phyloP scores from a whole-genome alignment of 2,329 filamentous ascomycete genomes.

The Cercospora canescens region DNA sequence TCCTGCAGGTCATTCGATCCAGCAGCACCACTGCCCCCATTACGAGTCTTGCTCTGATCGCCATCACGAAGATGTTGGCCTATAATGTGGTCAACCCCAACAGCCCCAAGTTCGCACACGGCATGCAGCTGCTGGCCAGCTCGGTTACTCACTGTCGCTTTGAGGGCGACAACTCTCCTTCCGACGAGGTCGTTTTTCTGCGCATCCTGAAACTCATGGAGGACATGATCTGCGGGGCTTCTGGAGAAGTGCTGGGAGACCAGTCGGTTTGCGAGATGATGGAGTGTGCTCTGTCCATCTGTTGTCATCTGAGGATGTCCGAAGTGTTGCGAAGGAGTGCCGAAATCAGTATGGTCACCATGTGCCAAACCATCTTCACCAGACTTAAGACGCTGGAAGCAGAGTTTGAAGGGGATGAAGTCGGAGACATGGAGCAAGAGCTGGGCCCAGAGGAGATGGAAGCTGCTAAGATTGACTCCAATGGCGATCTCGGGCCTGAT shows the following conservation, averaged over 20 bases:
- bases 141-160: slow-evolving; percentile 98
- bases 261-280: slow-evolving; percentile 99
- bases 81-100: slow-evolving; percentile 85
- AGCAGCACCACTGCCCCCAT: slow-evolving; percentile 96
- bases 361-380: slow-evolving; percentile 98
- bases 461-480: slow-evolving; percentile 69
- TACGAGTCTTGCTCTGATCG: slow-evolving; percentile 88
- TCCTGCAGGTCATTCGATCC: slow-evolving; percentile 93
- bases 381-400: slow-evolving; percentile 84
- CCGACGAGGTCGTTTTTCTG: slow-evolving; percentile 91
- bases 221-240: slow-evolving; percentile 91
- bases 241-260: slow-evolving; percentile 90
- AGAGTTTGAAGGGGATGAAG: slow-evolving; percentile 58
- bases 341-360: slow-evolving; percentile 95
- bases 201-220: slow-evolving; percentile 98
- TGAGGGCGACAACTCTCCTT: slow-evolving; percentile 90
- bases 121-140: slow-evolving; percentile 91
- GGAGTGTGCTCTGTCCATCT: slow-evolving; percentile 96
- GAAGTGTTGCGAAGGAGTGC: slow-evolving; percentile 87
- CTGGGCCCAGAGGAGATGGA: slow-evolving; percentile 67
- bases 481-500: slow-evolving; percentile 46
- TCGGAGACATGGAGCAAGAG: slow-evolving; percentile 65
- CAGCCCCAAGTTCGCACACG: slow-evolving; percentile 84
- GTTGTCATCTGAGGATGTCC: slow-evolving; percentile 88
- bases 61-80: slow-evolving; percentile 93